Evolutionary conservation across 179 eudicot species (phyloP).

Genomic region (Beta macrorhiza): DNA sequence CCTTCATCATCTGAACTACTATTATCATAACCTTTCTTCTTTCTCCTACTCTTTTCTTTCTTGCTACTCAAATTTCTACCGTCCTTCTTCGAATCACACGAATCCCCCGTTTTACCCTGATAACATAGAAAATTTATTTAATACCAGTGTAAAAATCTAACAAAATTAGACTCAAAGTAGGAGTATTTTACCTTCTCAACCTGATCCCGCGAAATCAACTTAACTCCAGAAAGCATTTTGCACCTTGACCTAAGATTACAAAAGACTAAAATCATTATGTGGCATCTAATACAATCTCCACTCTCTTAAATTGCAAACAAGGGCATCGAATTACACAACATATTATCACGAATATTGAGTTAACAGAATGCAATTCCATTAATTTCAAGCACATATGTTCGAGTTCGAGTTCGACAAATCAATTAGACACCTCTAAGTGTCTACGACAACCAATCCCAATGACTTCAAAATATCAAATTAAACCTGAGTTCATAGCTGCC

Average conservation of each 20-base stretch:
- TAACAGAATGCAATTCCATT: background rate
- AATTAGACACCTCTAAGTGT: too few relatives aligned
- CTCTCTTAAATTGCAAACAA: background rate
- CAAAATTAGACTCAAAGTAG: background rate
- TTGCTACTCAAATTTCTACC: constrained; percentile 38
- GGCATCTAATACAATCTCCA: background rate
- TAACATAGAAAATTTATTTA: background rate
- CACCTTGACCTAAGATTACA: constrained; percentile 13
- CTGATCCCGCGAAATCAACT: constrained; percentile 40
- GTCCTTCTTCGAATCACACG: constrained; percentile 35
- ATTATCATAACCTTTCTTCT: constrained; percentile 42
- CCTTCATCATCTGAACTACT: constrained; percentile 71
- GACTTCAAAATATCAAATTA: too few relatives aligned
- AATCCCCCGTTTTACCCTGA: constrained; percentile 42
- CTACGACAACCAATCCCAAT: too few relatives aligned
- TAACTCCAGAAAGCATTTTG: constrained; percentile 42
- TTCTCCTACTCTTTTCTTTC: constrained; percentile 43
- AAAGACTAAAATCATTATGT: background rate
- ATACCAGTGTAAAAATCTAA: background rate
- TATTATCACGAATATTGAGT: background rate
- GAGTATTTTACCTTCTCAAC: constrained; percentile 28
- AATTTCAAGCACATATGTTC: background rate
- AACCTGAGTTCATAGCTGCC: too few relatives aligned
- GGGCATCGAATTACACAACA: background rate
- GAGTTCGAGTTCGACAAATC: too few relatives aligned